Base-by-base conservation (phyloP, 1,284 basidiomycete genomes). In the Vanrija pseudolonga region DNA sequence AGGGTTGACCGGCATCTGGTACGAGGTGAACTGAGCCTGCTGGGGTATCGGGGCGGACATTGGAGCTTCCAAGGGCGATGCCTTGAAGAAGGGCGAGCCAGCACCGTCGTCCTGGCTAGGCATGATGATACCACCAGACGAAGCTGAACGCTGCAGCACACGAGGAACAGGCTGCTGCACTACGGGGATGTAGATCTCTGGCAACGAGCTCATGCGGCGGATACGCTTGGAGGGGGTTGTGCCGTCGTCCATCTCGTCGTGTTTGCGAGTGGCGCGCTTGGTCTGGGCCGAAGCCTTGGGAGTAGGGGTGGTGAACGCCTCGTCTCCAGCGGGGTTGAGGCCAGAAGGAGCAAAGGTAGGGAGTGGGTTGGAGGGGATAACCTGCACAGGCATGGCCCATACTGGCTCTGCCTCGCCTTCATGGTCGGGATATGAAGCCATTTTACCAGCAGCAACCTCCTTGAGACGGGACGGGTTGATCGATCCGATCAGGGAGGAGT, bases 381-480 rank as follows among this genome's bases (percentile, higher is more conserved):
- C 32, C 32, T 32, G 32, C 32, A 32, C 32, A 32, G 32, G 32
- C 32, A 32, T 32, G 14, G 32, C 32, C 32, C 32, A 32, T 12
- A 32, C 32, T 1, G 32, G 32, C 32, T 32, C 32, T 12, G 14
- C 32, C 32, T 32, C 32, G 11, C 32, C 32, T 15, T 32, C 32
- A 12, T 32, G 32, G 32, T 32, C 32, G 9, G 32, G 32, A 15
- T 32, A 32, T 12, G 32, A 40, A 19, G 39, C n/a, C 19, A 32
- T 32, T 12, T 32, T 32, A 12, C 32, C 32, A 12, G 32, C 32
- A 32, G 32, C 24, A 28, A 40, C 45, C 15, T 56, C 49, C 55
- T 60, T 54, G 38, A 60, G 52, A 3, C 55, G 51, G 4, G 55
- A 42, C 0, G 58, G 58, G 50, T 60, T 52, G 18, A 60, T 54